Evolutionary conservation across 305 asterid genomes (phyloP).

Genomic region (Stenogyne calaminthoides): DNA sequence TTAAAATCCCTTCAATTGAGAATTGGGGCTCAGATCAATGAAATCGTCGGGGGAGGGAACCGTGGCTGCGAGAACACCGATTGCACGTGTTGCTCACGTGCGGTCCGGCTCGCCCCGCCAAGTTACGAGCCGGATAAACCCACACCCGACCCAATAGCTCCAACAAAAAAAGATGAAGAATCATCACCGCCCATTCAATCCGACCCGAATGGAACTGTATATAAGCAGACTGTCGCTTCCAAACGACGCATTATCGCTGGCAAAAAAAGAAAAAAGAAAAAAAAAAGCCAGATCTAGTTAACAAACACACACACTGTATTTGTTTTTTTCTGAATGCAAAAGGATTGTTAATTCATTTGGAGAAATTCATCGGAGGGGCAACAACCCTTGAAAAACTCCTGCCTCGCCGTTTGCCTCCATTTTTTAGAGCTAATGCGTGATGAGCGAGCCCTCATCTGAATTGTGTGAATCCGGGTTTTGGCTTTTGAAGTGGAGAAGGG

Average conservation of each 20-base stretch:
- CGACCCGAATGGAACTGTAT: not conserved
- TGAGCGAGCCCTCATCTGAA: not conserved
- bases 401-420: not conserved
- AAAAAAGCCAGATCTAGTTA: not conserved
- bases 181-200: not conserved
- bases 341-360: slow-evolving; percentile 28
- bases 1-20: no score
- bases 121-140: not conserved
- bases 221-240: not conserved
- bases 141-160: not conserved
- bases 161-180: not conserved
- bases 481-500: no score
- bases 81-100: not conserved
- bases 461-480: not conserved
- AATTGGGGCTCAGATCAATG: not conserved
- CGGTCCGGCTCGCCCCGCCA: not conserved
- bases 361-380: slow-evolving; percentile 4
- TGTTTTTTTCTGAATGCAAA: not conserved
- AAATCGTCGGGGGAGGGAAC: not conserved
- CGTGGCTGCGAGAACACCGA: not conserved
- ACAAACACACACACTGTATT: not conserved
- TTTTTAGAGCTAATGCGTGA: not conserved
- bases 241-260: not conserved
- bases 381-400: not conserved
- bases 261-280: not conserved